Base-by-base conservation (phyloP, 257 asterid species). In the Plectranthus barbatus region DNA sequence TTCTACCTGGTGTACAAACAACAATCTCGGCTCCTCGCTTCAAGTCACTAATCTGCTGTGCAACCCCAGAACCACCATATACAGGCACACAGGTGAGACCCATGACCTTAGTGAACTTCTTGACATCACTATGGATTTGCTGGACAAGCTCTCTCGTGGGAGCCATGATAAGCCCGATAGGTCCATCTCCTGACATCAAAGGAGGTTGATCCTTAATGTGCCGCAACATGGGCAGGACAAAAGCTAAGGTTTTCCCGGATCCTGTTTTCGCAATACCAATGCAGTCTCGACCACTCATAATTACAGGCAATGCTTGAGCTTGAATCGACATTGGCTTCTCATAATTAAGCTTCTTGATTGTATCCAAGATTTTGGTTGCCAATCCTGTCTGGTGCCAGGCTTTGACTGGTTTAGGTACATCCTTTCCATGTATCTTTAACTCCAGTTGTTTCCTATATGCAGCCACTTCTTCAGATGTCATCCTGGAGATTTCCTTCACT, bases 91-190 rank as follows among this genome's bases (percentile, higher is more conserved):
- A 87, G 57, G 74, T 78, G 61, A 90, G 83, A 54, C 92, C 92
- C 83, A 81, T 71, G 36, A 56, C 86, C 81, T 85, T 90, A 0
- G 97, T 33, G 19, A 87, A 86, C 76, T 83, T 90, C 84, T 70
- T 90, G 68, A 90, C 76, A 53, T 90, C 97, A 71, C 88, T 77
- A 60, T 90, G 79, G 47, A 90, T 90, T 76, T 90, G 97, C 76
- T 87, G 95, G 68, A 90, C 97, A 50, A 90, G 97, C 79, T 90
- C 97, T 72, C 95, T 78, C 0, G 97, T 90, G 40, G 97, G 97
- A 23, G 97, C 97, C 94, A 90, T 78, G 56, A 90, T 80, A 60
- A 90, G 95, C 60, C 97, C 97, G 9, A 90, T 81, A 14, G 97
- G 97, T 26, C 97, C 97, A 48, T 90, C 97, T 63, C 95, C 97